Base-by-base conservation (phyloP, 2,329 filamentous ascomycete genomes). In the Colletotrichum limetticola region DNA sequence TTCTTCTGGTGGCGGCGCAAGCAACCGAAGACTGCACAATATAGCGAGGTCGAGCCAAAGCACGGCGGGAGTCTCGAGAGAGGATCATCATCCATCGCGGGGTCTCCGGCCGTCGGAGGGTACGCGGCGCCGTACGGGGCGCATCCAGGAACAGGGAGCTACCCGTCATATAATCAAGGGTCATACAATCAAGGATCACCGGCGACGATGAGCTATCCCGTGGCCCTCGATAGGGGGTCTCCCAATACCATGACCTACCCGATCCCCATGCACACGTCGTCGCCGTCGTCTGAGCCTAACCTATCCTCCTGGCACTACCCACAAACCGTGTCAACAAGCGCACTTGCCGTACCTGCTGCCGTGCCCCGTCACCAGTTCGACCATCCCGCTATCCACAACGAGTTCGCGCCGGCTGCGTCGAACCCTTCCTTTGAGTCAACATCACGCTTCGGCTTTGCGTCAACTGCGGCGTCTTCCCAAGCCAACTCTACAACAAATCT, bases 1-100 rank as follows among this genome's bases (percentile, higher is more conserved):
- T 77, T 81, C 72, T 76, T 80, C 58, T 71, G 79, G 70, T 79
- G 79, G 77, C 78, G 78, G 28, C 78, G 77, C 22, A 66, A 61
- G 14, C 70, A 70, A 49, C 55, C 69, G 4, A 16, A 59, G 32
- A 56, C 63, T n/a, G 32, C 66, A 22, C 62, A 72, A 37, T 72
- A 72, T 7, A 70, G 66, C 19, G 66, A 70, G 32, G 70, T 72
- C n/a, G 70, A 72, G 28, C 46, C 66, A 11, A 72, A 72, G 30
- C 59, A 72, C 24, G 32, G 66, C 46, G 66, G 62, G 2, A 53
- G 32, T 12, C 60, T 61, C 12, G 70, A 64, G 4, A 46, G 60
- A 7, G 60, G 30, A 6, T 70, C 70, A 14, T 70, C 66, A 5
- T 70, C 66, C 6, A 53, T 59, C 16, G 60, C 53, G 1, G 61